Base-by-base conservation (phyloP, 1,284 basidiomycete genomes). In the Melampsora medusae region DNA sequence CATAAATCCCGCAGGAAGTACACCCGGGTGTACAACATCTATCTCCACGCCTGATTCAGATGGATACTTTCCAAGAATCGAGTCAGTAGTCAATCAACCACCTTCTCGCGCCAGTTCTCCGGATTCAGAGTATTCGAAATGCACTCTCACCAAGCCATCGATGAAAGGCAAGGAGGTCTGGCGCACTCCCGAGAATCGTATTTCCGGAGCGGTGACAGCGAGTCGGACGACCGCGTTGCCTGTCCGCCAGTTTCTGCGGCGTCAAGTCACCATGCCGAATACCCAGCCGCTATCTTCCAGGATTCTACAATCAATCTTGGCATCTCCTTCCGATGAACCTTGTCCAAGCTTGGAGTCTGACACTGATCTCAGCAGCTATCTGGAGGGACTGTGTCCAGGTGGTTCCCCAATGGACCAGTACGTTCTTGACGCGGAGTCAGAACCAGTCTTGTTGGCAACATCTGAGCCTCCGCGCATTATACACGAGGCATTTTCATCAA, bases 241-340 rank as follows among this genome's bases (percentile, higher is more conserved):
- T 12, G 48, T 62, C 5, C 61, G 42, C 22, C 62, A 50, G 0
- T 73, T 61, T 25, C 50, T 73, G 2, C 48, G 56, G 22, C 71
- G 71, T 9, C 48, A 56, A 65, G 71, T 60, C 1, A 31, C 64
- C 10, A 73, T 50, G 0, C 71, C 71, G 2, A 50, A 49, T 50
- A 48, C 14, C 12, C 71, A 73, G 31, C 71, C 71, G 25, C 62
- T 73, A 7, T 66, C 71, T 14, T 73, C 61, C 19, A 61, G 65
- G 17, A 31, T 73, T 14, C 50, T 73, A 9, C 71, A 73, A 48
- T 73, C 62, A 65, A 62, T 73, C 62, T 17, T 73, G 17, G 28
- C 69, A 46, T 42, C 42, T 42, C 42, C 42, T 42, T 14, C 42
- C 42, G 14, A 42, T 42, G 42, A 42, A 14, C 2, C 14, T 14